phyloP scores from a whole-genome alignment of 805 yeast species.

The Saccharomycopsis synnaedendra region DNA sequence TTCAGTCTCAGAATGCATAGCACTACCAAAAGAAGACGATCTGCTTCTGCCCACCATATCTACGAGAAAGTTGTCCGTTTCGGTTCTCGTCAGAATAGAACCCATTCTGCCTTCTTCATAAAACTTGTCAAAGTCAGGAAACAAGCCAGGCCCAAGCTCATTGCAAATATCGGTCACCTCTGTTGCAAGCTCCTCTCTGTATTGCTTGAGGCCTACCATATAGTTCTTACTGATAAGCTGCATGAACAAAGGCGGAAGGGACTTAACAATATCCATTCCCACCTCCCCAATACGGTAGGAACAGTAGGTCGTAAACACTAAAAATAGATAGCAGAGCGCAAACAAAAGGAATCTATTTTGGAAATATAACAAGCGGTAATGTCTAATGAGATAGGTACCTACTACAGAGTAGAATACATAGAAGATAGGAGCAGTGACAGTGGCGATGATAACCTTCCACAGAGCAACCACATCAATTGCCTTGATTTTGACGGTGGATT shows the following conservation, averaged over 20 bases:
- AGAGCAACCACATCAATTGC: conserved; percentile 95
- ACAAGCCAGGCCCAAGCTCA: conserved; percentile 70
- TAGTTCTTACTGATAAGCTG: conserved; percentile 22
- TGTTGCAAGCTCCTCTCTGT: conserved; percentile 50
- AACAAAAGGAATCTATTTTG: conserved; percentile 26
- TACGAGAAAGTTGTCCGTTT: too few relatives aligned
- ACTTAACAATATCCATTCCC: conserved; percentile 81
- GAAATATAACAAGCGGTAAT: conserved; percentile 20
- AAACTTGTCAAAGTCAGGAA: conserved; percentile 65
- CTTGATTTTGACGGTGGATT: conserved; percentile 78
- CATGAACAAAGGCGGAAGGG: conserved; percentile 69
- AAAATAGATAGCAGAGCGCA: conserved; percentile 45
- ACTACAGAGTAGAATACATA: conserved; percentile 70
- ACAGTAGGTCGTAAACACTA: conserved; percentile 73
- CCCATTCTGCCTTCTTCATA: conserved; percentile 17
- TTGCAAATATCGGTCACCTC: conserved; percentile 75
- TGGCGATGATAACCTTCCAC: conserved; percentile 86
- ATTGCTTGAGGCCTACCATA: conserved; percentile 45
- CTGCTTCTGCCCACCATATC: too few relatives aligned
- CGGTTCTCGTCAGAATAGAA: too few relatives aligned
- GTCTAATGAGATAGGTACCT: conserved; percentile 29
- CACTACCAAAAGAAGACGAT: too few relatives aligned
- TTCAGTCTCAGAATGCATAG: too few relatives aligned
- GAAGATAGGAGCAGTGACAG: conserved; percentile 81
- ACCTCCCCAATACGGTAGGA: conserved; percentile 87